phyloP scores from a whole-genome alignment of 176 grass and related monocot genomes.

The Thinopyrum elongatum region DNA sequence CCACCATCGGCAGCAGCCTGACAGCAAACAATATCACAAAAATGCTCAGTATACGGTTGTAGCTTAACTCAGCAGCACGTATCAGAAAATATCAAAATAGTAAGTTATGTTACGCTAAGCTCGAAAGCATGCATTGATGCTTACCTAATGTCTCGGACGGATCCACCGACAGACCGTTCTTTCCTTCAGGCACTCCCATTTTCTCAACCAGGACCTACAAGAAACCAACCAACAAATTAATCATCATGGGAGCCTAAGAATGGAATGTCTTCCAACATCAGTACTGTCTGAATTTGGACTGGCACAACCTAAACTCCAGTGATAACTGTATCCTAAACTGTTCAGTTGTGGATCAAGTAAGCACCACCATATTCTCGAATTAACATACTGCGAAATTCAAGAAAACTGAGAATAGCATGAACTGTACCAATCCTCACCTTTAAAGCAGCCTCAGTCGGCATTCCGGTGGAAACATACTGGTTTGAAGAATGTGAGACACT shows the following conservation, averaged over 20 bases:
- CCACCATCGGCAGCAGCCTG: constrained; percentile 86
- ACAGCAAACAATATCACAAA: constrained; percentile 18
- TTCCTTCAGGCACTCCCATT: constrained; percentile 75
- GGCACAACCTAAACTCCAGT: constrained; percentile 16
- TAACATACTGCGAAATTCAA: not conserved
- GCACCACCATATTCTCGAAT: not conserved
- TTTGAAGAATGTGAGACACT: constrained; percentile 56
- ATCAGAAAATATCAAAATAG: not conserved
- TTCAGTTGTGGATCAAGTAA: not conserved
- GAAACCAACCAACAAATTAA: constrained; percentile 31
- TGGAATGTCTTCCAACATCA: not conserved
- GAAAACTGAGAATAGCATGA: not conserved
- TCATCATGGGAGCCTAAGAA: not conserved
- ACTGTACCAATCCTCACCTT: constrained; percentile 53
- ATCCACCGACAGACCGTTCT: constrained; percentile 38
- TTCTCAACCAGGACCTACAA: constrained; percentile 89
- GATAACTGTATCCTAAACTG: not conserved
- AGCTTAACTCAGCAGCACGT: not conserved
- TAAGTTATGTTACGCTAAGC: not conserved
- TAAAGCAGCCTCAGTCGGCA: constrained; percentile 86
- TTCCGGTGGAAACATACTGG: constrained; percentile 78
- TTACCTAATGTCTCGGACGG: constrained; percentile 67
- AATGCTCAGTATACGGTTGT: not conserved
- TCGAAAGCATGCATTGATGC: not conserved
- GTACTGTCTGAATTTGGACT: not conserved